Conservation (phyloP, 2,329 filamentous ascomycete genomes). For the Ophiobolus disseminans region DNA sequence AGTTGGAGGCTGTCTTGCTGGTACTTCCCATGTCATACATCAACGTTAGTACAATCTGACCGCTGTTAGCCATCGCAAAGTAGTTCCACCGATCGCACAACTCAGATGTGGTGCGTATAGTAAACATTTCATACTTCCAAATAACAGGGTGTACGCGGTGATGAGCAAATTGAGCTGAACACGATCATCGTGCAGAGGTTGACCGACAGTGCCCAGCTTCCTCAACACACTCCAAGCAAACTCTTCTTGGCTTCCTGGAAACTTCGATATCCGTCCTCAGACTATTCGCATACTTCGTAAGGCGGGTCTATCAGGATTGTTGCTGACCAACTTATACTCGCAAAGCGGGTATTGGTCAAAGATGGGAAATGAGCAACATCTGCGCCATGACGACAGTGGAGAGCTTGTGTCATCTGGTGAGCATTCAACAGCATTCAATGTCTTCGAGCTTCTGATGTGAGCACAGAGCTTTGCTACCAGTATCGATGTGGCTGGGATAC, state of each 20-base stretch:
- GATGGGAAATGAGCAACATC: constrained; percentile 30
- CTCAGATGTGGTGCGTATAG: background rate
- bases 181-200: too few relatives aligned
- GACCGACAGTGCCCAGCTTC: too few relatives aligned
- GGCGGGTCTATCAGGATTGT: constrained; percentile 18
- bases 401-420: constrained; percentile 21
- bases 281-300: constrained; percentile 15
- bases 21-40: background rate
- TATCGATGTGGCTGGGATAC: constrained; percentile 31
- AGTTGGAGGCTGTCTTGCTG: background rate
- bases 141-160: background rate
- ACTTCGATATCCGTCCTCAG: constrained; percentile 20
- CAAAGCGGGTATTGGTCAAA: constrained; percentile 29
- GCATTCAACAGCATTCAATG: background rate
- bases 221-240: constrained; percentile 16
- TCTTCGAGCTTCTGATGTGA: background rate
- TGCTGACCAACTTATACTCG: constrained; percentile 23
- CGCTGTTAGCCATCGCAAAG: background rate
- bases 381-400: constrained; percentile 7
- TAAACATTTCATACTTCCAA: background rate
- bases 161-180: too few relatives aligned
- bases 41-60: too few relatives aligned
- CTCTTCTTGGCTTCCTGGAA: constrained; percentile 24
- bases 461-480: constrained; percentile 27
- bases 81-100: background rate